Evolutionary conservation across 1,284 basidiomycete genomes (phyloP), one percentile per base, ranked within the genome.

Genomic region (Sporisorium sorghi): DNA sequence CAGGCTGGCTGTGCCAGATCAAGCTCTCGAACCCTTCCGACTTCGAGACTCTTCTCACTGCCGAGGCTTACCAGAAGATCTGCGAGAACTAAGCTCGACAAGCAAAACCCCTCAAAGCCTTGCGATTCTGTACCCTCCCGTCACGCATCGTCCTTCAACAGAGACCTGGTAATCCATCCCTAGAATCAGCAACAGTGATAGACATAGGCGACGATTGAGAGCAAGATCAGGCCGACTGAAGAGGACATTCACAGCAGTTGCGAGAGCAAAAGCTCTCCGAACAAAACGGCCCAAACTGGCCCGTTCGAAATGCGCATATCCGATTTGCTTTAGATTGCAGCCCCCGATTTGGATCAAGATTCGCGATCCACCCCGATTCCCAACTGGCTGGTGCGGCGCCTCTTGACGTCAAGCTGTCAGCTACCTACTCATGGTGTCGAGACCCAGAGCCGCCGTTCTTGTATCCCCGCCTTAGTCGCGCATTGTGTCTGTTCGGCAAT

Each of bases 1-100:
- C 81, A 96, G 95, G 95, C 58, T 98, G 95, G 95, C 89, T 98
- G 53, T 94, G 92, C 90, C 95, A 93, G 87, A 91, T 99, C 84
- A 90, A 92, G 86, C 86, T 97, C 55, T 88, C 91, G 32, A 86
- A 93, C 67, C 90, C 92, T 6, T 85, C 88, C 8, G 92, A 89
- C 90, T 92, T 82, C 50, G 79, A 80, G 80, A 97, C 90, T 86
- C 88, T 99, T 32, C 87, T 99, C 85, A 88, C 89, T 33, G 90
- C 88, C 70, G 91, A 92, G 60, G 89, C 88, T 17, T 99, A 99
- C 88, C 89, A 90, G 86, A 68, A 71, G 60, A 50, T 75, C 35
- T 75, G 73, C 68, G 73, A 75, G 60, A 71, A 71, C 64, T 75
- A 54, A 57, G 28, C n/a, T 32, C n/a, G 24, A 37, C 42, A 21